Base-by-base conservation (phyloP, 164 flowering plant species). In the Cinnamomum micranthum region DNA sequence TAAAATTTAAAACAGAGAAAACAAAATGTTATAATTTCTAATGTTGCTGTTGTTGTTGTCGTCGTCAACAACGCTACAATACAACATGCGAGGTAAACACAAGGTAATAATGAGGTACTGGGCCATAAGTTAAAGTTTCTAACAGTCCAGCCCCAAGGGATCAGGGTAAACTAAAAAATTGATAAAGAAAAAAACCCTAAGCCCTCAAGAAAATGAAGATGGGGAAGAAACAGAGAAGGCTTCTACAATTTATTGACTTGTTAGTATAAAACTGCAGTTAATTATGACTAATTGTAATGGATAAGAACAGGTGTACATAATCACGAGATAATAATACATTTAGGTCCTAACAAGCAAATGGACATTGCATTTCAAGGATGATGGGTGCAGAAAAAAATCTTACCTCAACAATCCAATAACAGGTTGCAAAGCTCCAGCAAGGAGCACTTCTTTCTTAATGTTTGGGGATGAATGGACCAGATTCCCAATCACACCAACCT, bases 401-500 rank as follows among this genome's bases (percentile, higher is more conserved):
- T 79, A 95, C 99, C 94, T 91, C 12, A 95, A 90, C 73, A 95
- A 80, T 70, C 95, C 91, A 82, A 95, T 93, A 74, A 93, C 97
- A 73, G 99, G 98, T 78, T 95, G 99, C 77, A 95, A 75, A 71
- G 99, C 99, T 70, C 99, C 99, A 74, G 98, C 97, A 71, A 80
- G 84, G 70, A 95, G 95, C 77, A 95, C 99, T 79, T 91, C 98
- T 80, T 88, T 93, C 86, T 95, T 93, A 71, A 95, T 93, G 80
- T 84, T 88, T 9, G 98, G 97, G 2, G 99, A 95, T 28, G 99
- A 95, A 74, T 95, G 99, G 2, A 95, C 99, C 78, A 95, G 83
- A 82, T 95, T 95, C 77, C 99, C 99, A 76, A 95, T 95, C 6
- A 95, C 99, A 69, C 99, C 99, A 85, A 95, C 99, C 99, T 95